phyloP scores from a whole-genome alignment of 352 stramenopile species.

The Phytophthora idaei region DNA sequence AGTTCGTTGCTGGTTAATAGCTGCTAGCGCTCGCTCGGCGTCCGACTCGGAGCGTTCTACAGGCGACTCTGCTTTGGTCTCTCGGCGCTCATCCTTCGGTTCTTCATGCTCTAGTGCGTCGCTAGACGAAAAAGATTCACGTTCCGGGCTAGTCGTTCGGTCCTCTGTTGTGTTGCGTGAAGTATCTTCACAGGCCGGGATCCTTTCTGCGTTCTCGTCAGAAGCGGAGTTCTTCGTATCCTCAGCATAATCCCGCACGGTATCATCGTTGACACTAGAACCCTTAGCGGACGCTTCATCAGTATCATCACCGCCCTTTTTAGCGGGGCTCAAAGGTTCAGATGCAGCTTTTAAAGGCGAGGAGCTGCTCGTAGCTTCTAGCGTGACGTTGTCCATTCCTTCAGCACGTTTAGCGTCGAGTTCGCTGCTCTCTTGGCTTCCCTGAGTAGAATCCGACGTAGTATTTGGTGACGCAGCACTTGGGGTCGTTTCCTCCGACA shows the following conservation, averaged over 20 bases:
- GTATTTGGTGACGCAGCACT: constrained; percentile 4
- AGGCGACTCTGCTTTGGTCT: constrained; percentile 4
- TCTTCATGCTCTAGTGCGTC: constrained; percentile 20
- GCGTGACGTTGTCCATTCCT: background rate
- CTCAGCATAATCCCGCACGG: background rate
- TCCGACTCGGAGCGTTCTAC: constrained; percentile 35
- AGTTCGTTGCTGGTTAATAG: constrained; percentile 7
- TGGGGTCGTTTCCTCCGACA: constrained; percentile 1
- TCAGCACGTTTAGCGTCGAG: background rate
- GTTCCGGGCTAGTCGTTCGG: constrained; percentile 10
- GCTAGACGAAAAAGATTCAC: constrained; percentile 22
- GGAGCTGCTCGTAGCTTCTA: background rate
- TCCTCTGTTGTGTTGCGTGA: constrained; percentile 1
- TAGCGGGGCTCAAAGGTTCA: background rate
- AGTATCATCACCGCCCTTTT: background rate
- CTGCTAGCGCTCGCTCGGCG: constrained; percentile 16
- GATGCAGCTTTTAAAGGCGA: background rate
- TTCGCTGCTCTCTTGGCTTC: constrained; percentile 11
- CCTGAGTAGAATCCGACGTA: constrained; percentile 10
- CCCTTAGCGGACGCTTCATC: constrained; percentile 1
- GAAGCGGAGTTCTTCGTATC: background rate
- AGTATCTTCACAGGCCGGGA: background rate
- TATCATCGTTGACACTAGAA: background rate
- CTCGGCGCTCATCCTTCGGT: background rate
- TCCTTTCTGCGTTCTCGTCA: constrained; percentile 1